Percentiles rank a stretch among this genome's conserved stretches.
Conservation (phyloP, 345 rosid species). For the Durio zibethinus region DNA sequence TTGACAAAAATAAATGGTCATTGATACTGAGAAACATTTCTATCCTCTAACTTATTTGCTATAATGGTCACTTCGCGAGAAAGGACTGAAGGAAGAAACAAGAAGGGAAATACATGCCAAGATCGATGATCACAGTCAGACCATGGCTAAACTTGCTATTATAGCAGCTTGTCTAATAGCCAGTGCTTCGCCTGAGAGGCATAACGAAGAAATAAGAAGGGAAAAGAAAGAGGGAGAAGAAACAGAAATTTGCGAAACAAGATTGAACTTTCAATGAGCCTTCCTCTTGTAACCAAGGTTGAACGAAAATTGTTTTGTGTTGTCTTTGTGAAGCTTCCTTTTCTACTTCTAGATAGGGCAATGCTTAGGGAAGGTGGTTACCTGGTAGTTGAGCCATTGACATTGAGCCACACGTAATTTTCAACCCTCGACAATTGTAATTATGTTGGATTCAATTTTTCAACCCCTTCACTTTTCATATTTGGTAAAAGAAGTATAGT, state of each 20-base stretch:
- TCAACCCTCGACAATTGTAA: background rate
- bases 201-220: background rate
- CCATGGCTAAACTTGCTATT: background rate
- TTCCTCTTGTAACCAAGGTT: no score
- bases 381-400: background rate
- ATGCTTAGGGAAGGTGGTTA: background rate
- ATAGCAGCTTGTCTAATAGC: background rate
- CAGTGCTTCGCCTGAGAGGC: background rate
- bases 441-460: background rate
- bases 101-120: background rate
- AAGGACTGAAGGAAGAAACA: background rate
- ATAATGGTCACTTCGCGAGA: background rate
- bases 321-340: background rate
- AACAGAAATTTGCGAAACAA: no score
- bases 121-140: background rate
- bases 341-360: background rate
- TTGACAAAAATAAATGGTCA: background rate
- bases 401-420: background rate
- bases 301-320: no score
- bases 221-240: background rate
- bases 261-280: no score
- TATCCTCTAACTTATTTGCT: no score
- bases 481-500: background rate
- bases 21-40: no score
- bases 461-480: background rate